Percentiles rank a stretch among this genome's conserved stretches.
Evolutionary conservation across 306 rosid species (phyloP).

Genomic region (Cajanus cajan): DNA sequence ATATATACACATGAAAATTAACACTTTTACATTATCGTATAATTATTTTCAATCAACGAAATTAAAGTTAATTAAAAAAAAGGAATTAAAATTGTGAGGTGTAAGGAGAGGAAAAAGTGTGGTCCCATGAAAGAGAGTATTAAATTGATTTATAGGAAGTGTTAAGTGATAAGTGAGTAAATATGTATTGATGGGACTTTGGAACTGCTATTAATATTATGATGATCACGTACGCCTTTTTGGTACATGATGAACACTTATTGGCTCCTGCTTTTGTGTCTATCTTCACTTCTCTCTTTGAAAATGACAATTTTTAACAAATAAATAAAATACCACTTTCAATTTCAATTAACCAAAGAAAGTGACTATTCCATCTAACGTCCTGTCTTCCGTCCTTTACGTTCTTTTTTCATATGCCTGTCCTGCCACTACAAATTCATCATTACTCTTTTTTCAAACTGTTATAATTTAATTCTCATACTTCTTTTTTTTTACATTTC

Average conservation of each 20-base stretch:
- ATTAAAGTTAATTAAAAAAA: too few species aligned
- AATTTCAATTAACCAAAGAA: slow-evolving; percentile 4
- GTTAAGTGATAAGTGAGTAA: not conserved
- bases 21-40: too few species aligned
- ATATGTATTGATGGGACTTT: slow-evolving; percentile 33
- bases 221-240: slow-evolving; percentile 8
- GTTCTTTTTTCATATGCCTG: slow-evolving; percentile 24
- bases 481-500: too few species aligned
- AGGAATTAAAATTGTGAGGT: too few species aligned
- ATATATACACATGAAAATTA: too few species aligned
- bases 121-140: too few species aligned
- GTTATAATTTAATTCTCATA: too few species aligned
- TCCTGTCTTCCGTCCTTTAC: slow-evolving; percentile 38
- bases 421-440: slow-evolving; percentile 6
- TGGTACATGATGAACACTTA: slow-evolving; percentile 17
- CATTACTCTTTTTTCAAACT: not conserved
- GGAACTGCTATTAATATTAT: slow-evolving; percentile 19
- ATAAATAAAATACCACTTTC: not conserved
- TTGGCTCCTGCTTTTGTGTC: slow-evolving; percentile 33
- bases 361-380: slow-evolving; percentile 24
- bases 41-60: too few species aligned
- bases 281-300: slow-evolving; percentile 21
- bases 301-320: slow-evolving; percentile 26
- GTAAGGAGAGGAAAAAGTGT: too few species aligned
- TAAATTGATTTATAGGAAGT: too few species aligned